These are phyloP conservation scores for Buddleja alternifolia DNA, from an alignment of 257 asterid genomes.

Conservation along the genomic window DNA sequence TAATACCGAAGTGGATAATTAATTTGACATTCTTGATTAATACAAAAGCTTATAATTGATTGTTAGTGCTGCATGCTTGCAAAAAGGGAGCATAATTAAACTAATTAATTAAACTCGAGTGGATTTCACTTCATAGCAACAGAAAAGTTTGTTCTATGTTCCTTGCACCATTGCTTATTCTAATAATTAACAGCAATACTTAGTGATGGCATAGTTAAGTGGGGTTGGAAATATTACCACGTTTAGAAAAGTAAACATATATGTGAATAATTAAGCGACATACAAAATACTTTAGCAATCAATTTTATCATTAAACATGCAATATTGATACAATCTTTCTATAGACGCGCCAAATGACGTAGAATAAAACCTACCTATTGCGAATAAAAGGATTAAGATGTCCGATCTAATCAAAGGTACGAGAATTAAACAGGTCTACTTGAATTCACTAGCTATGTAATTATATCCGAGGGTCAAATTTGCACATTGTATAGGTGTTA, in stretches of 20 bases:
- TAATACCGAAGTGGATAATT: too few species aligned
- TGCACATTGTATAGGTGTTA: too few species aligned
- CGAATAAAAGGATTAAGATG: too few species aligned
- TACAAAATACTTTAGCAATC: background rate
- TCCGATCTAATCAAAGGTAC: too few species aligned
- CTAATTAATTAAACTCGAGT: slow-evolving; percentile 9
- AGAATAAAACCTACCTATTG: too few species aligned
- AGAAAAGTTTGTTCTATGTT: background rate
- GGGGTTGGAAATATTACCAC: background rate
- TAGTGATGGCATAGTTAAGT: background rate
- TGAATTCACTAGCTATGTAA: too few species aligned
- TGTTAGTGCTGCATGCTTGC: slow-evolving; percentile 8
- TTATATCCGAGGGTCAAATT: too few species aligned
- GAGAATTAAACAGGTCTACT: too few species aligned
- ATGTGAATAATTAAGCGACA: background rate
- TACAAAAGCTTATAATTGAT: slow-evolving; percentile 7
- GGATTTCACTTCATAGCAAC: slow-evolving; percentile 14
- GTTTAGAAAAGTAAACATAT: background rate
- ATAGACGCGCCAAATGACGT: too few species aligned
- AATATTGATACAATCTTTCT: too few species aligned
- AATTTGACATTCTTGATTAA: slow-evolving; percentile 11
- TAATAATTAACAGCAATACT: background rate
- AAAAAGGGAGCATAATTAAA: slow-evolving; percentile 14
- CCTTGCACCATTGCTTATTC: slow-evolving; percentile 6
- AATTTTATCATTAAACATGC: too few species aligned